A percentile compares a stretch with the other conserved stretches of the same genome.
Conservation (phyloP, 129 eudicot genomes). For the Chrysanthemum lavandulifolium region DNA sequence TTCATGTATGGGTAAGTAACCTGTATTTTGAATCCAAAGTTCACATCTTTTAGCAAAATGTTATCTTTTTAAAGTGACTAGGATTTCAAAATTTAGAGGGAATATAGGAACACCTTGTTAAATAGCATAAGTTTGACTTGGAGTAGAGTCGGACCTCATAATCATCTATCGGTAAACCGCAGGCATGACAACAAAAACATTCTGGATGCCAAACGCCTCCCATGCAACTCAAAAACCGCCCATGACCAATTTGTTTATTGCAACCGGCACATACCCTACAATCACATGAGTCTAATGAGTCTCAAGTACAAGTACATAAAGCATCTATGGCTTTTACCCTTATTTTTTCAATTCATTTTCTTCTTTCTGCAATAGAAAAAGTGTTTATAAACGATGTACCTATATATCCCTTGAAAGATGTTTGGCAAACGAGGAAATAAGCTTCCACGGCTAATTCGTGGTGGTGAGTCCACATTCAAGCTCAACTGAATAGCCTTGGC, state of each 20-base stretch:
- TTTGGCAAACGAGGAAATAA: constrained; percentile 60
- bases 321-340: no score
- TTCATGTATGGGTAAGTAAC: constrained; percentile 4
- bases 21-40: constrained; percentile 14
- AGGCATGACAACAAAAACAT: constrained; percentile 86
- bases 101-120: constrained; percentile 25
- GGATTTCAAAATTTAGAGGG: constrained; percentile 20
- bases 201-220: constrained; percentile 98
- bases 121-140: constrained; percentile 27
- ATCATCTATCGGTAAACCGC: constrained; percentile 80
- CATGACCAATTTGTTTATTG: constrained; percentile 79
- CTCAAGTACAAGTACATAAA: no score
- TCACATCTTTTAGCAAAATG: not conserved
- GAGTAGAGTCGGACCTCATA: constrained; percentile 64
- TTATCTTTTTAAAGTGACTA: constrained; percentile 8
- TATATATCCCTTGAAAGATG: constrained; percentile 54
- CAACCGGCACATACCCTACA: constrained; percentile 95
- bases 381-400: constrained; percentile 38
- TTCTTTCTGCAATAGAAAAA: not conserved
- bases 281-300: constrained; percentile 1
- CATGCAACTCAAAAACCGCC: constrained; percentile 92
- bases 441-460: constrained; percentile 56
- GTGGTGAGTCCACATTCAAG: constrained; percentile 63
- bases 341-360: no score
- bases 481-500: constrained; percentile 89